phyloP scores from a whole-genome alignment of 768 basidiomycete species.

The Amanita rimosa region DNA sequence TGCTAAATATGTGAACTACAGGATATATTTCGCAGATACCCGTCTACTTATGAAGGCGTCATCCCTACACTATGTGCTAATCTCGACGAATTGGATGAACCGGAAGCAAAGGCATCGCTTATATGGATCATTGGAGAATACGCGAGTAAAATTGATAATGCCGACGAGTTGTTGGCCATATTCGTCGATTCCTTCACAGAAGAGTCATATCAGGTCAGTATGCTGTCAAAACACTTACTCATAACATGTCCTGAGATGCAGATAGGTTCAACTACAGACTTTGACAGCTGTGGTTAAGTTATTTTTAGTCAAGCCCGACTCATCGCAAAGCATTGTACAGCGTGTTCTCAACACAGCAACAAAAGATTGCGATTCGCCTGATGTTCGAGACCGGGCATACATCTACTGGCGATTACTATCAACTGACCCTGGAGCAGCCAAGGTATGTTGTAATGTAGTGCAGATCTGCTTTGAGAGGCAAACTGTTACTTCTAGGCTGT shows the following conservation, averaged over 20 bases:
- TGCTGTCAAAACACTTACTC: background rate
- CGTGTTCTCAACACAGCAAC: constrained; percentile 89
- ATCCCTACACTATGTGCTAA: constrained; percentile 93
- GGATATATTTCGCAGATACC: constrained; percentile 99
- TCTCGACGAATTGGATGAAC: constrained; percentile 94
- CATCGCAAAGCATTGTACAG: constrained; percentile 87
- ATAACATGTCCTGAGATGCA: constrained; percentile 4
- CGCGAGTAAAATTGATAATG: constrained; percentile 94
- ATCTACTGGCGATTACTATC: constrained; percentile 96
- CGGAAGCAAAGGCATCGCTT: constrained; percentile 93
- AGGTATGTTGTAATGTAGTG: constrained; percentile 34
- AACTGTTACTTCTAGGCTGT: constrained; percentile 36
- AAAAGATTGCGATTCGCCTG: constrained; percentile 93
- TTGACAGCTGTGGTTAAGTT: constrained; percentile 95
- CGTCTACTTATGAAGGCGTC: constrained; percentile 91
- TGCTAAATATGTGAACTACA: constrained; percentile 18
- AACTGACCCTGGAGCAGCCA: constrained; percentile 91
- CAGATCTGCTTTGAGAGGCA: background rate
- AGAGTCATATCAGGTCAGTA: constrained; percentile 77
- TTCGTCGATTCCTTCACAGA: constrained; percentile 92
- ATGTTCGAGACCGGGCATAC: constrained; percentile 94
- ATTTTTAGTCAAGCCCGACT: constrained; percentile 90
- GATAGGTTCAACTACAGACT: constrained; percentile 64
- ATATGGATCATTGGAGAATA: constrained; percentile 99
- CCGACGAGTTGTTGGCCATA: constrained; percentile 80